A percentile compares a stretch with the other conserved stretches of the same genome.
These are phyloP conservation scores for Pseudogymnoascus sp. DNA, from an alignment of 2,329 filamentous ascomycete species.

Conservation along the genomic window DNA sequence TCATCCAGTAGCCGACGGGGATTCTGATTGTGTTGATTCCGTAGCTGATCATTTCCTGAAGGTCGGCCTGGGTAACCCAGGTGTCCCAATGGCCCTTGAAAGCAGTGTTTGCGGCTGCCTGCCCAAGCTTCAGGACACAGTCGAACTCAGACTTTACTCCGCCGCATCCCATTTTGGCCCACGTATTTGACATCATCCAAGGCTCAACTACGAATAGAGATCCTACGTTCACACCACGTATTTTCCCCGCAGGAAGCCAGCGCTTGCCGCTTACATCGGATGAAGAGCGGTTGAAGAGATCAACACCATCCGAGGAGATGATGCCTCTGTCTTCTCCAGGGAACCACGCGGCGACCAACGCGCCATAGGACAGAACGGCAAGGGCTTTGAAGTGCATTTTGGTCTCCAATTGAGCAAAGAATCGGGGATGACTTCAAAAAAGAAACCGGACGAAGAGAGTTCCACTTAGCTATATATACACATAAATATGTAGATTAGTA, in stretches of 20 bases:
- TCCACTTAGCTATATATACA: background rate
- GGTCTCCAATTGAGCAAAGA: background rate
- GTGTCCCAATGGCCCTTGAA: constrained; percentile 43
- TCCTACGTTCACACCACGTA: constrained; percentile 45
- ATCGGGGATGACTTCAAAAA: background rate
- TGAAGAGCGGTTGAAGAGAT: constrained; percentile 17
- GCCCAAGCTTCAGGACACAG: constrained; percentile 41
- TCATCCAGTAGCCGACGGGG: constrained; percentile 46
- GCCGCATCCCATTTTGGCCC: constrained; percentile 41
- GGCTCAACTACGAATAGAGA: constrained; percentile 44
- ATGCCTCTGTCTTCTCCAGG: constrained; percentile 19
- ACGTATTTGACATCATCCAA: constrained; percentile 39
- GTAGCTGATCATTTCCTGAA: constrained; percentile 38
- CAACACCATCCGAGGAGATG: constrained; percentile 12
- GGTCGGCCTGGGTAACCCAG: constrained; percentile 43
- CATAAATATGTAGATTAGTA: background rate
- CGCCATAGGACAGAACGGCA: background rate
- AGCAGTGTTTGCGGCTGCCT: constrained; percentile 37
- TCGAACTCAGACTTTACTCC: constrained; percentile 39
- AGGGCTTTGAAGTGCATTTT: constrained; percentile 2
- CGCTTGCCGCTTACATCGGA: constrained; percentile 14
- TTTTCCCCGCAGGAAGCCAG: constrained; percentile 30
- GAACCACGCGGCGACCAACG: constrained; percentile 18
- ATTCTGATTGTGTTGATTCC: constrained; percentile 45
- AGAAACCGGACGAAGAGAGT: background rate